phyloP scores from a whole-genome alignment of 202 grass and related monocot species.

The Hordeum pubiflorum region DNA sequence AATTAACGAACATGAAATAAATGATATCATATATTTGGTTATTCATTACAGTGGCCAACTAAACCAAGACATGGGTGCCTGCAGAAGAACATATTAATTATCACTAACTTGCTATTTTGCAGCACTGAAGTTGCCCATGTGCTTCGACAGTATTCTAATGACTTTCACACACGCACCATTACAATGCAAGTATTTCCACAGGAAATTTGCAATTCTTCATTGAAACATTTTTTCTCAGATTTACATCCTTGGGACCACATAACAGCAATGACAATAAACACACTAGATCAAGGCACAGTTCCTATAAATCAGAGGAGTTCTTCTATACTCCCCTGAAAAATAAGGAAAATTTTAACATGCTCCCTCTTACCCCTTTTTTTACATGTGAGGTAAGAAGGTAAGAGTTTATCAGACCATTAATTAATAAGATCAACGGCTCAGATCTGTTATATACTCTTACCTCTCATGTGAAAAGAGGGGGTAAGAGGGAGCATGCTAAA shows the following conservation, averaged over 20 bases:
- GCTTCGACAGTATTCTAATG: conserved; percentile 12
- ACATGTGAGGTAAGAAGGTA: no score
- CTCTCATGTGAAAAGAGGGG: no score
- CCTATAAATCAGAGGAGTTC: not conserved
- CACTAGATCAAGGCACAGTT: not conserved
- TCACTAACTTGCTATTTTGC: not conserved
- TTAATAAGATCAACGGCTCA: no score
- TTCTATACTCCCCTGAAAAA: not conserved
- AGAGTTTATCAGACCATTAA: no score
- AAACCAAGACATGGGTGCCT: not conserved
- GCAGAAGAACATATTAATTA: not conserved
- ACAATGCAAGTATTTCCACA: not conserved
- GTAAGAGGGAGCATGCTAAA: no score
- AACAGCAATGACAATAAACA: not conserved
- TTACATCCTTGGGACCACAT: not conserved
- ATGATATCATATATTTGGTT: not conserved
- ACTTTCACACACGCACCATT: not conserved
- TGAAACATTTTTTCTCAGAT: not conserved
- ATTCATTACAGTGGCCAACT: conserved; percentile 12
- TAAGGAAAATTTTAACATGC: no score
- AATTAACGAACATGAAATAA: conserved; percentile 7
- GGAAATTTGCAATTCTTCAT: not conserved
- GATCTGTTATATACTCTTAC: no score
- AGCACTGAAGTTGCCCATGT: conserved; percentile 18
- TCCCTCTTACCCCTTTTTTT: no score